These are phyloP conservation scores for Trichosporon coremiiforme DNA, from an alignment of 1,284 basidiomycete genomes.

Conservation along the genomic window DNA sequence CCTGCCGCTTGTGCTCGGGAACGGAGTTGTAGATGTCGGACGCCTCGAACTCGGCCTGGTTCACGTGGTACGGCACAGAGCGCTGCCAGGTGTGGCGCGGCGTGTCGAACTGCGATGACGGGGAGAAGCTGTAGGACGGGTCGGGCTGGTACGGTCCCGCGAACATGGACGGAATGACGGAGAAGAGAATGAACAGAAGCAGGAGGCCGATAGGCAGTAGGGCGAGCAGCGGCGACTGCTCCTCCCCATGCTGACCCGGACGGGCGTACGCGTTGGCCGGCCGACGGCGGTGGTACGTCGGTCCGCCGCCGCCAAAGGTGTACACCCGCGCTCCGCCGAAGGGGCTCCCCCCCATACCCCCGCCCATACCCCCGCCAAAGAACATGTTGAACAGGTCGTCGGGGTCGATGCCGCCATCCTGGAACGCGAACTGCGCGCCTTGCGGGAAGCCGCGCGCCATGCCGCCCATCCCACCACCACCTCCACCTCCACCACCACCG, in stretches of 20 bases:
- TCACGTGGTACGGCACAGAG: constrained; percentile 82
- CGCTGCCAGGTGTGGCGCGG: constrained; percentile 69
- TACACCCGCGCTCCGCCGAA: constrained; percentile 62
- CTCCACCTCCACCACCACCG: constrained; percentile 63
- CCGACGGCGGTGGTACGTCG: constrained; percentile 28
- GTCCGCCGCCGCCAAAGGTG: constrained; percentile 62
- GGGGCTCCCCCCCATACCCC: constrained; percentile 58
- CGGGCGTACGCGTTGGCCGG: constrained; percentile 2
- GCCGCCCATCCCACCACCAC: constrained; percentile 56
- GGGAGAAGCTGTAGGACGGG: constrained; percentile 74
- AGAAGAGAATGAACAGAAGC: constrained; percentile 79
- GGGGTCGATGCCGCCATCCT: constrained; percentile 88
- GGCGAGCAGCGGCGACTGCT: constrained; percentile 72
- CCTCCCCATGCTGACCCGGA: constrained; percentile 42
- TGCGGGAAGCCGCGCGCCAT: constrained; percentile 56
- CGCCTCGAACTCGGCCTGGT: constrained; percentile 71
- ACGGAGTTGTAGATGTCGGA: constrained; percentile 69
- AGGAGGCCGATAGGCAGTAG: constrained; percentile 83
- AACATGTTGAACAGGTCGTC: constrained; percentile 99
- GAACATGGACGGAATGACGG: constrained; percentile 76
- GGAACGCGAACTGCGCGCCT: constrained; percentile 62
- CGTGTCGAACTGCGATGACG: constrained; percentile 62
- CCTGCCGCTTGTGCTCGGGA: constrained; percentile 61
- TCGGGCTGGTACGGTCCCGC: constrained; percentile 68
- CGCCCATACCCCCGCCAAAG: constrained; percentile 69